These are phyloP conservation scores for Phanerodontia chrysosporium DNA, from an alignment of 768 basidiomycete genomes.

Conservation along the genomic window DNA sequence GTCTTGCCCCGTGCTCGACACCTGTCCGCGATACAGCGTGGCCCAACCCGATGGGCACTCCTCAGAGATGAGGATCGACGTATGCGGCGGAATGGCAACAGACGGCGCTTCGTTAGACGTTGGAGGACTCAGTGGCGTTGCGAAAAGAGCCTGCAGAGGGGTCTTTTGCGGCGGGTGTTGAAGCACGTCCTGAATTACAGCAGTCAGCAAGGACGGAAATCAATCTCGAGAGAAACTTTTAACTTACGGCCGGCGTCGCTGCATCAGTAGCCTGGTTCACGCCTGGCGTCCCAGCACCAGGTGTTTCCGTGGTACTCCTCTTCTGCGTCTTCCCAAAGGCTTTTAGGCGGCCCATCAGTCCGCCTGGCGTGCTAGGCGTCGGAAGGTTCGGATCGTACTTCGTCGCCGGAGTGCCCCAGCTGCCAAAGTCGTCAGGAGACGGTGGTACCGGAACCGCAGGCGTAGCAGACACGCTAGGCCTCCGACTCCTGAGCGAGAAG, in stretches of 20 bases:
- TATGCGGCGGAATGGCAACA: conserved; percentile 52
- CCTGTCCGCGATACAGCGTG: conserved; percentile 71
- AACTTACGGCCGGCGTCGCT: conserved; percentile 25
- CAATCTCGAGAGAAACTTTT: too few relatives aligned
- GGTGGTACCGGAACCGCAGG: conserved; percentile 27
- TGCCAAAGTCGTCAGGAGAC: conserved; percentile 44
- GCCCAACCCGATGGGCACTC: conserved; percentile 74
- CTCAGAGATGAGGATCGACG: conserved; percentile 75
- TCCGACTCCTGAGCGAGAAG: conserved; percentile 43
- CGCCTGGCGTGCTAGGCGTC: conserved; percentile 46
- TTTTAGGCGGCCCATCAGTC: conserved; percentile 79
- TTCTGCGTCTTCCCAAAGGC: conserved; percentile 62
- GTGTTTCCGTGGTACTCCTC: conserved; percentile 28
- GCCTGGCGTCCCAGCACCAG: conserved; percentile 15
- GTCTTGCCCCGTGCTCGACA: conserved; percentile 54
- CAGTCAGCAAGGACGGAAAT: too few relatives aligned
- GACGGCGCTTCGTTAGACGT: conserved; percentile 68
- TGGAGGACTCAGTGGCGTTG: conserved; percentile 61
- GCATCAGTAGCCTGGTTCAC: conserved; percentile 4
- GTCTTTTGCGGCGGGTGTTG: conserved; percentile 35
- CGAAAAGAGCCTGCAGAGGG: conserved; percentile 50
- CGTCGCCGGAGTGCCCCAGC: conserved; percentile 28
- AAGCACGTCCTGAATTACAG: conserved; percentile 15
- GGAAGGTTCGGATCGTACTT: conserved; percentile 27
- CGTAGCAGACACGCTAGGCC: conserved; percentile 39